Evolutionary conservation across 225 moss, liverwort and hornwort genomes (phyloP).

Genomic region (Rhytidiadelphus loreus): DNA sequence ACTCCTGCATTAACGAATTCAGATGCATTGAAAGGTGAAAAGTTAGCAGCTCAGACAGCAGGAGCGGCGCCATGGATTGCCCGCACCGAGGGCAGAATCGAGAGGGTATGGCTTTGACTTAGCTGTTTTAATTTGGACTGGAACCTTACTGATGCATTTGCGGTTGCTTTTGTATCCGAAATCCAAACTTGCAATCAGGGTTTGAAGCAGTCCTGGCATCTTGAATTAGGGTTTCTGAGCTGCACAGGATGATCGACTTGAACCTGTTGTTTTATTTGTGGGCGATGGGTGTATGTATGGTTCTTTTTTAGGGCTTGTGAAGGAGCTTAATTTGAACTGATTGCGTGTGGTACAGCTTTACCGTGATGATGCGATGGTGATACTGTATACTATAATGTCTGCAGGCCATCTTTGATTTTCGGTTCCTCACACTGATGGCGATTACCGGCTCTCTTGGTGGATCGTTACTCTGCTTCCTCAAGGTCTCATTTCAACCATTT

Average conservation of each 20-base stretch:
- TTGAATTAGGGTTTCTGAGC: neutral
- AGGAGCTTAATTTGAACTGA: neutral
- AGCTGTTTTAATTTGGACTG: neutral
- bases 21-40: neutral
- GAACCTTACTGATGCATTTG: neutral
- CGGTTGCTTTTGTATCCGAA: neutral
- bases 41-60: neutral
- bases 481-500: constrained; percentile 3
- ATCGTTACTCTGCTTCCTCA: constrained; percentile 43
- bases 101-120: constrained; percentile 7
- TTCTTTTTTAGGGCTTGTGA: neutral
- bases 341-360: neutral
- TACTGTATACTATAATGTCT: neutral
- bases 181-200: neutral
- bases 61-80: neutral
- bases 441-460: constrained; percentile 35
- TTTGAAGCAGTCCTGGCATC: neutral
- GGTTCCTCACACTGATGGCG: constrained; percentile 46
- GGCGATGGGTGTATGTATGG: neutral
- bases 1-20: neutral
- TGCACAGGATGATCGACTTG: neutral
- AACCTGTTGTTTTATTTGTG: neutral
- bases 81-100: constrained; percentile 5
- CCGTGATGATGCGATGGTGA: neutral
- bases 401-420: constrained; percentile 40